Base-by-base conservation (phyloP, 305 asterid species). In the Fraxinus latifolia region DNA sequence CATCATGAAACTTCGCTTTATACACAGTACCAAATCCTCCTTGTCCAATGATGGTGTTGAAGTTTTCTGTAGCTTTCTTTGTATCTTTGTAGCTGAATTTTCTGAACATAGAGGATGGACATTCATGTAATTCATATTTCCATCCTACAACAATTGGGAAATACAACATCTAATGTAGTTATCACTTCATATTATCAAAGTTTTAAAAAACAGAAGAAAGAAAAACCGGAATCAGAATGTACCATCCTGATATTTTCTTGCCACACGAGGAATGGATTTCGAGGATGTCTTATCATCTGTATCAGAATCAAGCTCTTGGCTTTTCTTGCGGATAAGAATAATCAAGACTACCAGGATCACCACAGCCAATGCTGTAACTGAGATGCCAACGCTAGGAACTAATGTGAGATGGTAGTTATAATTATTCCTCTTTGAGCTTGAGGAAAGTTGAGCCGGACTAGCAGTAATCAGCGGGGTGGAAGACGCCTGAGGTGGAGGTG, bases 1-100 rank as follows among this genome's bases (percentile, higher is more conserved):
- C 94, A 85, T 90, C 97, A 75, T 55, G 87, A 85, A 94, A 94
- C 86, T 91, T 95, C 27, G 91, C 98, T 85, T 92, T 96, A 86
- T 92, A 96, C 74, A 96, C 97, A n/a, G 91, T 84, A 76, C 99
- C 98, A 74, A 96, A 96, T 70, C 98, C 99, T 76, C 99, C 99
- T 86, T 92, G 94, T 60, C 98, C 98, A 60, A 92, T 91, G 34
- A 89, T 79, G 34, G 91, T 90, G 89, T 90, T 84, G 84, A 96
- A 96, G 86, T 90, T 86, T 62, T 92, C 83, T 65, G 99, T 96
- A 37, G 97, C 98, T 82, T 92, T 96, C 88, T 93, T 94, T 5
- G 89, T 91, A 88, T 92, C 98, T 68, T 87, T 95, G 87, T 90
- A 96, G 90, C 96, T 92, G 91, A 93, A 94, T 84, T 94, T 94